Conservation (phyloP, 768 basidiomycete species). For the Agrocybe pediades region DNA sequence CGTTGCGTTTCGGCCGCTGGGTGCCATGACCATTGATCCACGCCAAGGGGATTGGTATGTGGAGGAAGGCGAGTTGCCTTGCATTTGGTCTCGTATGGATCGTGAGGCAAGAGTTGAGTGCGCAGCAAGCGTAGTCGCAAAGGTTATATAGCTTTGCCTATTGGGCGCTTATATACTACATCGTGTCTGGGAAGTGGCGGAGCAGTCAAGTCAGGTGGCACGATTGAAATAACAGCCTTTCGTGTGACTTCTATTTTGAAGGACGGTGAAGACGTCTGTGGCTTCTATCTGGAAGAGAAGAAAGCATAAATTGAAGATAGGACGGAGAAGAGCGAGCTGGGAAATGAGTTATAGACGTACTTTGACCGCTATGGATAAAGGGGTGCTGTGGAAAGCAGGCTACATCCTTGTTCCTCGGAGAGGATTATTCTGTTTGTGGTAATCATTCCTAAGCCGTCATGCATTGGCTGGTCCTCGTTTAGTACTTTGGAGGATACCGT, state of each 20-base stretch:
- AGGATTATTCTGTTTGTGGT: too few relatives aligned
- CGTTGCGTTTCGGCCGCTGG: conserved; percentile 16
- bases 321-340: neutral
- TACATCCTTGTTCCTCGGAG: neutral
- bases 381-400: neutral
- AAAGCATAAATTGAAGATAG: neutral
- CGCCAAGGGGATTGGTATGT: conserved; percentile 26
- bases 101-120: neutral
- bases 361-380: neutral
- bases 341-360: neutral
- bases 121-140: neutral
- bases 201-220: conserved; percentile 2
- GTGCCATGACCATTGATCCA: conserved; percentile 25
- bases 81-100: neutral
- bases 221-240: neutral
- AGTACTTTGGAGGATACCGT: too few relatives aligned
- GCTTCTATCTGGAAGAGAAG: neutral
- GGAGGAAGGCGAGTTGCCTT: conserved; percentile 3
- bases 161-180: conserved; percentile 14
- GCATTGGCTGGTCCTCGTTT: too few relatives aligned
- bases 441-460: neutral
- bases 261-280: neutral
- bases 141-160: neutral
- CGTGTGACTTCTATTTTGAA: neutral
- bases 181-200: conserved; percentile 1